Evolutionary conservation across 495 filamentous ascomycete genomes (phyloP).

Genomic region (Penicillium coprophilum): DNA sequence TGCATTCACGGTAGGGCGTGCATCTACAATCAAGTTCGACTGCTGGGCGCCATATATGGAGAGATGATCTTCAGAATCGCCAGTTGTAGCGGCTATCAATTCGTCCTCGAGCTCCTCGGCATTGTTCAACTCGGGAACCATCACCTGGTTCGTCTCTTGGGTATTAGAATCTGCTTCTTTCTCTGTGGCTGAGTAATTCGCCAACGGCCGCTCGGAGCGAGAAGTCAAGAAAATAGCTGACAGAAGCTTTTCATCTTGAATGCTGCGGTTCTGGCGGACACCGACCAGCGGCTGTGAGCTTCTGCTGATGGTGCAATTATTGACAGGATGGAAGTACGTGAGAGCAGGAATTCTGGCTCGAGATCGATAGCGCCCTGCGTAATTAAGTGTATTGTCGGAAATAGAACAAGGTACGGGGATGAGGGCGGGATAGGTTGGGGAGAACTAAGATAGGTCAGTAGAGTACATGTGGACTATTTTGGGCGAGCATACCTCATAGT

Average conservation of each 20-base stretch:
- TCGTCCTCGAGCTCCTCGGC: slow-evolving; percentile 75
- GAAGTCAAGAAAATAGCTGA: slow-evolving; percentile 89
- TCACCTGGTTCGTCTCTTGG: slow-evolving; percentile 36
- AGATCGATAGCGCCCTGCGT: slow-evolving; percentile 86
- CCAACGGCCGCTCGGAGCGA: slow-evolving; percentile 47
- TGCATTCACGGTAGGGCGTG: slow-evolving; percentile 92
- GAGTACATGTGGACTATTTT: neutral
- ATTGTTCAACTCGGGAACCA: slow-evolving; percentile 45
- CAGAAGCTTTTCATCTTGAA: slow-evolving; percentile 93
- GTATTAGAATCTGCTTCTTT: slow-evolving; percentile 60
- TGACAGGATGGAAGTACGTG: slow-evolving; percentile 91
- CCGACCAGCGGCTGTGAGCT: slow-evolving; percentile 93
- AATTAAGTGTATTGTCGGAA: slow-evolving; percentile 94
- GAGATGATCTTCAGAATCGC: slow-evolving; percentile 44
- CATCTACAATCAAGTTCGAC: slow-evolving; percentile 94
- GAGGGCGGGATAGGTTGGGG: slow-evolving; percentile 88
- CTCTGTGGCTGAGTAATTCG: slow-evolving; percentile 44
- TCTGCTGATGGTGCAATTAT: slow-evolving; percentile 94
- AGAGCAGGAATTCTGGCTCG: slow-evolving; percentile 82
- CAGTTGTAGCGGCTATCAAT: slow-evolving; percentile 52
- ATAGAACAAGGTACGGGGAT: slow-evolving; percentile 82
- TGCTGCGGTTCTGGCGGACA: slow-evolving; percentile 81
- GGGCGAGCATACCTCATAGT: slow-evolving; percentile 60
- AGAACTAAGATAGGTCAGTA: slow-evolving; percentile 60
- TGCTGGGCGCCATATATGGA: slow-evolving; percentile 90